Evolutionary conservation across 2,329 filamentous ascomycete genomes (phyloP), one percentile per base, ranked within the genome.

Genomic region (Alternaria infectoria): DNA sequence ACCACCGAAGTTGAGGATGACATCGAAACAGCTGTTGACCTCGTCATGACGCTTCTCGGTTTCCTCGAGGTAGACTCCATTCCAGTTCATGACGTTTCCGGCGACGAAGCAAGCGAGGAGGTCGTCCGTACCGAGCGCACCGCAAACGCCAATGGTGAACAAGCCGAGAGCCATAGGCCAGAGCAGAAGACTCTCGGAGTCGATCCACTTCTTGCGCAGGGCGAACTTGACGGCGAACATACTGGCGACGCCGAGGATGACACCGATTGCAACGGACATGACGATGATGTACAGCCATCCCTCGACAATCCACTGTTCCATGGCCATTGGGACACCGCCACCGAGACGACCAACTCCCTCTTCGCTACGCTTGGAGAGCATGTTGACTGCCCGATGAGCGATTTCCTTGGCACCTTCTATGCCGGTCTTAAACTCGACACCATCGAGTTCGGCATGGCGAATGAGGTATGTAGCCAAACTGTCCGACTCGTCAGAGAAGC

Each of bases 71-170:
- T 86, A 89, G n/a, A 83, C 71, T 4, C 88, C 87, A 59, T 89
- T 85, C 88, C 88, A 90, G 75, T 89, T 90, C 49, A 90, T 77
- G 12, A 83, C 83, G 69, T 83, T 86, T 7, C 88, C 88, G 0
- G 88, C 87, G 3, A 86, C 81, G 61, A 89, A 89, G 71, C 87
- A 90, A 4, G 87, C 87, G 4, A 90, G 81, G 0, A 88, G 83
- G 64, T 89, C 88, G 58, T 89, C 86, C 0, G 86, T 87, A 12
- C 87, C 87, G 15, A 61, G 80, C 21, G 83, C 80, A 25, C 87
- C 87, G 60, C 85, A 86, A 0, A 86, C 86, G 3, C 88, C 87
- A 25, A 89, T 80, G 36, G 87, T 79, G 70, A 89, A 88, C 10
- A 89, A 79, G 6, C 80, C 58, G 5, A 83, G 75, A 1, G 85